phyloP scores from a whole-genome alignment of 2,329 filamentous ascomycete species.

The Chaetomiaceae sp. region DNA sequence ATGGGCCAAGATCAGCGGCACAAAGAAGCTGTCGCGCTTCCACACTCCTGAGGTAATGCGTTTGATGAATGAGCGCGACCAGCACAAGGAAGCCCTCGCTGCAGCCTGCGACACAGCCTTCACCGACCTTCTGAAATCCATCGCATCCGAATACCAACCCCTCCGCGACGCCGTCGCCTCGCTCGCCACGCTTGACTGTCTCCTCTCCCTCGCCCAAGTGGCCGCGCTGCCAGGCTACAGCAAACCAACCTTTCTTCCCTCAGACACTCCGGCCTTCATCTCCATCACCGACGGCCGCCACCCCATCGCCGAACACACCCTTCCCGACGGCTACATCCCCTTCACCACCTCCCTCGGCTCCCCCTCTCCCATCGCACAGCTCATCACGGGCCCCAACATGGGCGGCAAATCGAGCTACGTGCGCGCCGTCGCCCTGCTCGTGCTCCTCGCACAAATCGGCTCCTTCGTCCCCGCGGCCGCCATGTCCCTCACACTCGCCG shows the following conservation, averaged over 20 bases:
- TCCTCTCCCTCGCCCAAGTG: slow-evolving; percentile 78
- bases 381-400: slow-evolving; percentile 98
- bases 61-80: slow-evolving; percentile 80
- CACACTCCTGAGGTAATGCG: slow-evolving; percentile 87
- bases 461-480: slow-evolving; percentile 82
- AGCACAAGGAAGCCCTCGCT: slow-evolving; percentile 87
- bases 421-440: slow-evolving; percentile 81
- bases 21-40: slow-evolving; percentile 86
- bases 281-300: slow-evolving; percentile 72
- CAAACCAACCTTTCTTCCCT: slow-evolving; percentile 62
- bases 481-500: slow-evolving; percentile 71
- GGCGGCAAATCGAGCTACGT: slow-evolving; percentile 98
- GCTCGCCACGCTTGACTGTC: slow-evolving; percentile 81
- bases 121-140: slow-evolving; percentile 59
- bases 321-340: slow-evolving; percentile 82
- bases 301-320: slow-evolving; percentile 89
- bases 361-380: slow-evolving; percentile 62
- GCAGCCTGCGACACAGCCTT: slow-evolving; percentile 88
- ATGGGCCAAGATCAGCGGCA: slow-evolving; percentile 92
- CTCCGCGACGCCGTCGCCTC: slow-evolving; percentile 84
- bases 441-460: slow-evolving; percentile 90
- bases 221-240: slow-evolving; percentile 82
- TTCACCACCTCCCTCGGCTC: slow-evolving; percentile 73
- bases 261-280: slow-evolving; percentile 60
- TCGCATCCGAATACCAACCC: slow-evolving; percentile 79